Evolutionary conservation across 163 green algal species (phyloP), one percentile per base, ranked within the genome.

Genomic region (Chlorella variabilis): DNA sequence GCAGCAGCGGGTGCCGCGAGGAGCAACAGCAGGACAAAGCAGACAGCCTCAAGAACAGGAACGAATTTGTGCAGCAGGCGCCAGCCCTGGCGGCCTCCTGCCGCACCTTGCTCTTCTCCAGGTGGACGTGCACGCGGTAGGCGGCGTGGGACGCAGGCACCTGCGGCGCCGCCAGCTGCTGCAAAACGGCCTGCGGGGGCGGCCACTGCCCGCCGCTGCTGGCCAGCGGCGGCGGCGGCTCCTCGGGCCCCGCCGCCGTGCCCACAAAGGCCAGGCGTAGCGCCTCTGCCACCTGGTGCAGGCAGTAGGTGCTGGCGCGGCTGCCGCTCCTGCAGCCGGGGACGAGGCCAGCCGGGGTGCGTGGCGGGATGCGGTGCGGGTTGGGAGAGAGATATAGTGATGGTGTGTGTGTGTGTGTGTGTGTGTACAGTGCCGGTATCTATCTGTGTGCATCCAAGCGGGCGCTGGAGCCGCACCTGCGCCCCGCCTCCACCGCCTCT

Each of bases 121-220:
- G 69, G 78, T 92, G 87, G 3, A 96, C 67, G 75, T 96, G 92
- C 78, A 97, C 86, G 0, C 90, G 75, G 81, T 95, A 97, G 45
- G 84, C 85, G 5, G 27, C 29, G 34, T 68, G 41, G 21, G 61
- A 58, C 3, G 82, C 58, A 5, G 66, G 67, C 17, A 41, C n/a
- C 25, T 61, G 34, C 39, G 65, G 62, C 36, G 38, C 36, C 21
- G 34, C 62, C 25, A 38, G 4, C 29, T 54, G 63, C 48, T 11
- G 27, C 48, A 63, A 36, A 51, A 62, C 49, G 15, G 51, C 66
- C 17, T 6, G 25, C 21, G 49, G 71, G 25, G 51, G 54, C 54
- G 71, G 71, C 70, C 70, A 69, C 38, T 79, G 54, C 25, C 70
- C 70, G 48, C 70, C 48, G 2, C 48, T 65, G 45, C 18, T 34